Percentiles rank a stretch among this genome's conserved stretches.
phyloP scores from a whole-genome alignment of 805 yeast genomes.

The Pichia californica region DNA sequence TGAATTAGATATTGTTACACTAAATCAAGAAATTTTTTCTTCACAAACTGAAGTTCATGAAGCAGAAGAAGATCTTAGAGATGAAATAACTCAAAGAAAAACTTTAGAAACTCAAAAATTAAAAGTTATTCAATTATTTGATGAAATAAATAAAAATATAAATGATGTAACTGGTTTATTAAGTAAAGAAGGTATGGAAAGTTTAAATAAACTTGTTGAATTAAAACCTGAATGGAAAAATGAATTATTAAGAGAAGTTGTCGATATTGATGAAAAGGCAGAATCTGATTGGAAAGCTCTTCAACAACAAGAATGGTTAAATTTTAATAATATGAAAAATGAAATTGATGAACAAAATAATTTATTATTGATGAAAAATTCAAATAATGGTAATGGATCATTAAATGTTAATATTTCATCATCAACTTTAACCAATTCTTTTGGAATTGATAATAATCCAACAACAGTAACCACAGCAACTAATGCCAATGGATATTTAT shows the following conservation, averaged over 20 bases:
- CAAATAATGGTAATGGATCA: too few relatives aligned
- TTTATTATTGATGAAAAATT: not conserved
- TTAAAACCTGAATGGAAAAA: slow-evolving; percentile 29
- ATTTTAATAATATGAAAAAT: slow-evolving; percentile 23
- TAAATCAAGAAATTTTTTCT: slow-evolving; percentile 24
- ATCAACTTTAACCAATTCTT: slow-evolving; percentile 13
- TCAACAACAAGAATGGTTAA: slow-evolving; percentile 31
- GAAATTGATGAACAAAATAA: slow-evolving; percentile 17
- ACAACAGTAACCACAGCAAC: slow-evolving; percentile 16
- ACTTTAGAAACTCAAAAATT: slow-evolving; percentile 21
- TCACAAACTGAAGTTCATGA: slow-evolving; percentile 24
- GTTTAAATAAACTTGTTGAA: slow-evolving; percentile 18
- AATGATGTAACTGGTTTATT: slow-evolving; percentile 27
- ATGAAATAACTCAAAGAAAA: slow-evolving; percentile 22
- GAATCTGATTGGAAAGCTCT: slow-evolving; percentile 36
- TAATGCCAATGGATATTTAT: slow-evolving; percentile 7
- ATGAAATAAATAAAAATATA: slow-evolving; percentile 17
- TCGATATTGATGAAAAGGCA: slow-evolving; percentile 26
- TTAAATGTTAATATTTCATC: too few relatives aligned
- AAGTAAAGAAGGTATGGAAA: slow-evolving; percentile 22
- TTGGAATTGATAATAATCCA: not conserved
- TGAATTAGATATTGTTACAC: slow-evolving; percentile 19
- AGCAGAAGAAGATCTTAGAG: slow-evolving; percentile 29
- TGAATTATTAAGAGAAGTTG: slow-evolving; percentile 25
- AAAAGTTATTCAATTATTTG: slow-evolving; percentile 21